Conservation (phyloP, 2,329 filamentous ascomycete genomes). For the Cercospora sojina region DNA sequence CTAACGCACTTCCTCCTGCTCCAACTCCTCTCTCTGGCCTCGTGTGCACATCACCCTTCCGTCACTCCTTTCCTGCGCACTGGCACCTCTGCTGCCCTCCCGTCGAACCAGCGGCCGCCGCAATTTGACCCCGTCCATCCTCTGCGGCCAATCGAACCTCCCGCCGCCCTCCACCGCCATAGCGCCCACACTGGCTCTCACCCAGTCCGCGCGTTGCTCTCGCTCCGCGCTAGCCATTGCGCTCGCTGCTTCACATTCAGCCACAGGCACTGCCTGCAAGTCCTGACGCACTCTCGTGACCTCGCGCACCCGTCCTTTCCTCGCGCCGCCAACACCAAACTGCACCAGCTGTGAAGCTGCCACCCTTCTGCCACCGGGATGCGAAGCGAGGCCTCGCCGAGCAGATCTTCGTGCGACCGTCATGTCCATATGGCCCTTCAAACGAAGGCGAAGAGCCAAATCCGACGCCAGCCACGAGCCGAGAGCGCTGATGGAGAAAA, state of each 20-base stretch:
- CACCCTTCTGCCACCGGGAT: conserved; percentile 6
- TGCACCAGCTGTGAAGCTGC: not conserved
- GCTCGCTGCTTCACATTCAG: not conserved
- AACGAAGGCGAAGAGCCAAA: conserved; percentile 56
- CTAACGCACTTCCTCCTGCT: not conserved
- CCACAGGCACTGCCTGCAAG: not conserved
- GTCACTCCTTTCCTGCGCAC: conserved; percentile 8
- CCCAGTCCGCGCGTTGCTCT: not conserved
- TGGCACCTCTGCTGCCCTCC: not conserved
- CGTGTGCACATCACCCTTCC: not conserved
- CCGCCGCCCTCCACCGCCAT: conserved; percentile 1
- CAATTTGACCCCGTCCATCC: conserved; percentile 1
- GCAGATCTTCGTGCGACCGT: conserved; percentile 22
- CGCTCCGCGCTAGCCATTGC: not conserved
- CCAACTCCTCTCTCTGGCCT: not conserved
- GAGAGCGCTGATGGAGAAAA: conserved; percentile 54
- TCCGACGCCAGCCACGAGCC: conserved; percentile 24
- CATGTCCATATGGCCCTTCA: conserved; percentile 86
- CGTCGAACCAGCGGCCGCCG: conserved; percentile 1
- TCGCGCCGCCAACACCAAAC: not conserved
- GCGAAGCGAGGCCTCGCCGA: conserved; percentile 3
- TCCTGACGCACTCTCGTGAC: conserved; percentile 1
- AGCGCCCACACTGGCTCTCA: not conserved
- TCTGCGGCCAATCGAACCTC: conserved; percentile 1
- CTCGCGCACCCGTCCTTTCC: not conserved